Evolutionary conservation across 345 rosid species (phyloP).

Genomic region (Hevea brasiliensis): DNA sequence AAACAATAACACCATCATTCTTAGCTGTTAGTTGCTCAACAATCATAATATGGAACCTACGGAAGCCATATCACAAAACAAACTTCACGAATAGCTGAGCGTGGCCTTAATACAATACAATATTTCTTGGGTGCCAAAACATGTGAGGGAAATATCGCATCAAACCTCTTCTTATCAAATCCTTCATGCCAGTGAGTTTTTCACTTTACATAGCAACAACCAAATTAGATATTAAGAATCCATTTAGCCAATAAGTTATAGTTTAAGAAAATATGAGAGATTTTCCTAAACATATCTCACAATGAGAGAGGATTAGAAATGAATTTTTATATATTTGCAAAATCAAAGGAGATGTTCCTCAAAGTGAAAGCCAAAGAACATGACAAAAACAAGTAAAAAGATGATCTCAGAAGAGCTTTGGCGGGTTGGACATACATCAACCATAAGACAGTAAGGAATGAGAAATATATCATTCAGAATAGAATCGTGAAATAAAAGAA

Average conservation of each 20-base stretch:
- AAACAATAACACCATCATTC: not conserved
- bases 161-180: not conserved
- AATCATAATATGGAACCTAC: not conserved
- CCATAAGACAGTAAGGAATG: not conserved
- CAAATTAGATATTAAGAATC: not conserved
- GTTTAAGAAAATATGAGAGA: not conserved
- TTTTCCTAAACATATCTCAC: not conserved
- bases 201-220: not conserved
- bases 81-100: not conserved
- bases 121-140: not conserved
- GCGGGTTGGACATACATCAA: not conserved
- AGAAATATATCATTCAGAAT: not conserved
- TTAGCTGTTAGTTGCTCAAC: too few species aligned
- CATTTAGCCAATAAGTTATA: not conserved
- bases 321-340: not conserved
- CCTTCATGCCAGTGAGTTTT: not conserved
- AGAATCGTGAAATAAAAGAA: not conserved
- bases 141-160: not conserved
- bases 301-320: not conserved
- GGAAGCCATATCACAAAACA: not conserved
- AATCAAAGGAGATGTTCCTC: not conserved
- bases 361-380: not conserved
- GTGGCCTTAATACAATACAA: not conserved
- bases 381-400: not conserved
- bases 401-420: not conserved